Evolutionary conservation across 306 rosid species (phyloP).

Genomic region (Rosa lucieae): DNA sequence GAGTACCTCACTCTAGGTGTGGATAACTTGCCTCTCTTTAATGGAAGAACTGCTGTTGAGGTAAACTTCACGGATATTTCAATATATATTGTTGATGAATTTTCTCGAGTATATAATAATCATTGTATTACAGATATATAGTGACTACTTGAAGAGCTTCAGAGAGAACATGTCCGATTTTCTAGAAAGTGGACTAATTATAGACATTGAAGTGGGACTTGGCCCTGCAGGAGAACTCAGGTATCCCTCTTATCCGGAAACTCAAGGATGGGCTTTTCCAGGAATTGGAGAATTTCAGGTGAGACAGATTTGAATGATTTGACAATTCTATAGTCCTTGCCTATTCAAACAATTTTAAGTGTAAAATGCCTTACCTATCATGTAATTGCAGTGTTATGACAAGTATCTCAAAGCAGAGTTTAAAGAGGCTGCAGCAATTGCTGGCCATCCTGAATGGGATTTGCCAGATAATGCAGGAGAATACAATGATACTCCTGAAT

Average conservation of each 20-base stretch:
- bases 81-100: neutral
- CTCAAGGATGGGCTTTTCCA: slow-evolving; percentile 78
- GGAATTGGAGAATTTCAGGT: slow-evolving; percentile 98
- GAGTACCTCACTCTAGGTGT: slow-evolving; percentile 79
- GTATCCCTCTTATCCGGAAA: slow-evolving; percentile 67
- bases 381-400: slow-evolving; percentile 71
- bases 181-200: slow-evolving; percentile 59
- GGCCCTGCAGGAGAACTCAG: slow-evolving; percentile 96
- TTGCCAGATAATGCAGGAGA: slow-evolving; percentile 79
- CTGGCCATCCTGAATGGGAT: slow-evolving; percentile 85
- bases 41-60: slow-evolving; percentile 78
- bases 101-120: neutral
- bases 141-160: slow-evolving; percentile 81
- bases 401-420: slow-evolving; percentile 75
- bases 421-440: slow-evolving; percentile 54
- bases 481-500: slow-evolving; percentile 64
- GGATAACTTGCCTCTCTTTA: slow-evolving; percentile 59
- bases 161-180: slow-evolving; percentile 72
- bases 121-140: slow-evolving; percentile 46
- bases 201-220: slow-evolving; percentile 92
- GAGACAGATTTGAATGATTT: slow-evolving; percentile 23
- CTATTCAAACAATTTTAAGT: neutral
- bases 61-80: slow-evolving; percentile 30
- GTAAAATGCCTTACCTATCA: slow-evolving; percentile 9
- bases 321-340: neutral